phyloP scores from a whole-genome alignment of 2,329 filamentous ascomycete species.

The Diaporthe sp. region DNA sequence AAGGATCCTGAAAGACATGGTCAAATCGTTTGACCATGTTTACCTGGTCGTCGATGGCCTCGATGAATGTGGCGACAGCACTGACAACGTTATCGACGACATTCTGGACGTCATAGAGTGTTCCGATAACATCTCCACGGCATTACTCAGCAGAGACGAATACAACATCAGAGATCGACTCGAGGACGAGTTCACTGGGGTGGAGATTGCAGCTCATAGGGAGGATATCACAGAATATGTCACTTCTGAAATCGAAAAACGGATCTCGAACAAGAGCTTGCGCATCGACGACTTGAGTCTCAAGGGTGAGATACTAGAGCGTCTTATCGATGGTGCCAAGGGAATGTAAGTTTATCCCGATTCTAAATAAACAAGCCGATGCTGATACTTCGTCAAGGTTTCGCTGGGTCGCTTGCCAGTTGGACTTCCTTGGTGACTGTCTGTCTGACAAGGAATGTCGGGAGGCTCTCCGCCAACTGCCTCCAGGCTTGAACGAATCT shows the following conservation, averaged over 20 bases:
- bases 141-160: slow-evolving; percentile 44
- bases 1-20: not conserved
- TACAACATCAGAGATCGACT: slow-evolving; percentile 12
- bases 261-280: not conserved
- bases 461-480: not conserved
- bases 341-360: not conserved
- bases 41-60: not conserved
- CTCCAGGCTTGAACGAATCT: slow-evolving; percentile 7
- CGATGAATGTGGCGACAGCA: slow-evolving; percentile 8
- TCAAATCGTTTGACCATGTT: not conserved
- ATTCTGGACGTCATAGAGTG: slow-evolving; percentile 21
- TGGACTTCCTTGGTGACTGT: not conserved
- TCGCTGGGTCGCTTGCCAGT: slow-evolving; percentile 31
- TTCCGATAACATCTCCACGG: slow-evolving; percentile 38
- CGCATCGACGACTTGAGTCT: slow-evolving; percentile 1
- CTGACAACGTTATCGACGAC: not conserved
- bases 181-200: not conserved
- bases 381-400: slow-evolving; percentile 5
- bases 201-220: slow-evolving; percentile 10
- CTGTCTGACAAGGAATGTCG: slow-evolving; percentile 2
- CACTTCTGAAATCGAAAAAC: slow-evolving; percentile 23
- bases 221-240: slow-evolving; percentile 21
- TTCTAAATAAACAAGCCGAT: not conserved
- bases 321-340: not conserved
- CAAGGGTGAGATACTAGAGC: slow-evolving; percentile 6